Conservation (phyloP, 805 yeast species). For the Saccharomycopsis capsularis region DNA sequence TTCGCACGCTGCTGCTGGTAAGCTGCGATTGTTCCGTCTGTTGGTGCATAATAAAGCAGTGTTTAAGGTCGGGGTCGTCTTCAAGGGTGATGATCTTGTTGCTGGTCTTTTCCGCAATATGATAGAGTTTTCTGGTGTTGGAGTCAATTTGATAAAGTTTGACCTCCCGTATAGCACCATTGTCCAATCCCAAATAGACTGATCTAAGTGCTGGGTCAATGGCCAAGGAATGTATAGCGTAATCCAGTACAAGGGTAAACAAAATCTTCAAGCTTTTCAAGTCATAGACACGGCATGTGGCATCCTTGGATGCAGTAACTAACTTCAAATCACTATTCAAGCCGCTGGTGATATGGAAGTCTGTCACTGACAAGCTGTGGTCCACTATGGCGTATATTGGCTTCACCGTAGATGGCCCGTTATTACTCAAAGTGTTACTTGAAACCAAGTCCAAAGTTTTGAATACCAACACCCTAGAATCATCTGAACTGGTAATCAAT, state of each 20-base stretch:
- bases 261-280: constrained; percentile 39
- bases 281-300: constrained; percentile 68
- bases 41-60: constrained; percentile 49
- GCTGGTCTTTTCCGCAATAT: constrained; percentile 29
- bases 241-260: constrained; percentile 65
- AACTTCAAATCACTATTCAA: constrained; percentile 51
- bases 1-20: constrained; percentile 28
- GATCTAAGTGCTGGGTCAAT: constrained; percentile 77
- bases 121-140: constrained; percentile 4
- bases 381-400: constrained; percentile 57
- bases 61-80: constrained; percentile 40
- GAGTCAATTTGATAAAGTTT: constrained; percentile 38
- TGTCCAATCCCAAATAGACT: constrained; percentile 58
- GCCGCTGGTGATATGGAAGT: constrained; percentile 39
- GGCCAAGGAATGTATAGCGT: constrained; percentile 49
- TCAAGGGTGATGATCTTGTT: constrained; percentile 41
- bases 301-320: constrained; percentile 65
- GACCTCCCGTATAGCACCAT: constrained; percentile 55
- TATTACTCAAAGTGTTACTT: constrained; percentile 28
- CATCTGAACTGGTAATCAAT: constrained; percentile 70
- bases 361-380: constrained; percentile 44
- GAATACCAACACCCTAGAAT: constrained; percentile 77
- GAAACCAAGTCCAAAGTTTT: constrained; percentile 48
- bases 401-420: constrained; percentile 35
- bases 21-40: constrained; percentile 23